Percentiles rank a stretch among this genome's conserved stretches.
Evolutionary conservation across 805 yeast species (phyloP).

Genomic region (Candida pseudofarinosa): DNA sequence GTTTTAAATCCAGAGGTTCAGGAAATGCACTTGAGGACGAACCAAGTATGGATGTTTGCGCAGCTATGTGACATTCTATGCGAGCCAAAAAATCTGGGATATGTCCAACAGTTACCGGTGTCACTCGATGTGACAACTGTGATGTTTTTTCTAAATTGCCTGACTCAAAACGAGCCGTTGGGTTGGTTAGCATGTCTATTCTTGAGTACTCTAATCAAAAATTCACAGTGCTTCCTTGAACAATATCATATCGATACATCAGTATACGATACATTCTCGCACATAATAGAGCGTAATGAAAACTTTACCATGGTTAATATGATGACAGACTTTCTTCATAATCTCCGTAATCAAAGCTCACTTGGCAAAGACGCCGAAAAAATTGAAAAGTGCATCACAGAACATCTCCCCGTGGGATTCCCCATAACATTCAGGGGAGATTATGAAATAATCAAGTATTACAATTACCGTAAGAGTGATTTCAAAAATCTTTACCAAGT

Average conservation of each 20-base stretch:
- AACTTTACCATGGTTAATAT: background rate
- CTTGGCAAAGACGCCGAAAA: too few relatives aligned
- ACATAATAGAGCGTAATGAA: background rate
- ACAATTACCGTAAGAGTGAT: slow-evolving; percentile 2
- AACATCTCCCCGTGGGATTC: background rate
- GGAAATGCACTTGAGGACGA: background rate
- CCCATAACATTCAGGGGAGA: slow-evolving; percentile 5
- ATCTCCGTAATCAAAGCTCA: background rate
- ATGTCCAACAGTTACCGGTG: background rate
- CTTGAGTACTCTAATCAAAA: background rate
- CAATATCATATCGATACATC: background rate
- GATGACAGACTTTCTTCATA: background rate
- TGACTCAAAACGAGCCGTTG: background rate
- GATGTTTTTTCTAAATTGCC: background rate
- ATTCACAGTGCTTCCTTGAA: background rate
- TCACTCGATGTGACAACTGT: background rate
- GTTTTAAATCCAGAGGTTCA: background rate
- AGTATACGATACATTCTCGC: background rate
- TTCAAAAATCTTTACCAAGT: slow-evolving; percentile 11
- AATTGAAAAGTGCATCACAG: background rate
- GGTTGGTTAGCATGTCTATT: background rate
- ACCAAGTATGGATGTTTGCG: background rate
- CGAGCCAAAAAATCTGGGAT: background rate
- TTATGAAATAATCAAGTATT: slow-evolving; percentile 2
- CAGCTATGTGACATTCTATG: background rate